A percentile compares a stretch with the other conserved stretches of the same genome.
Evolutionary conservation across 2,329 filamentous ascomycete species (phyloP).

Genomic region (Chalaropsis ovoidea): DNA sequence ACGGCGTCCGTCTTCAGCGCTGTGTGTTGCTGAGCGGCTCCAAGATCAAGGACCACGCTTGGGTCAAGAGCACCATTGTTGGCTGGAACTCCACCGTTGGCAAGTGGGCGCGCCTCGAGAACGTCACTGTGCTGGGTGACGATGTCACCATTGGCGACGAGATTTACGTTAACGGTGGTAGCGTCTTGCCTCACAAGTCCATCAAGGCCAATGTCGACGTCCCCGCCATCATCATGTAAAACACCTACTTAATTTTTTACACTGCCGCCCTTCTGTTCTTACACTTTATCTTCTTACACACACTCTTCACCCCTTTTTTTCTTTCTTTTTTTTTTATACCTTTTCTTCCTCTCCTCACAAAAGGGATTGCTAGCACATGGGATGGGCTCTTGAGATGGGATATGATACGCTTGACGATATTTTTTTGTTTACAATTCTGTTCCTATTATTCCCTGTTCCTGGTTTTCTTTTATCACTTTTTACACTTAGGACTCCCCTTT

Average conservation of each 20-base stretch:
- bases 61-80: slow-evolving; percentile 97
- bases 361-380: slow-evolving; percentile 23
- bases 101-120: slow-evolving; percentile 92
- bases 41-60: slow-evolving; percentile 97
- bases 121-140: slow-evolving; percentile 94
- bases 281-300: slow-evolving; percentile 20
- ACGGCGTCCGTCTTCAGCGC: slow-evolving; percentile 87
- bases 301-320: slow-evolving; percentile 21
- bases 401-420: slow-evolving; percentile 24
- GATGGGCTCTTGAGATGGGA: slow-evolving; percentile 24
- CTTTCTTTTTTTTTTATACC: slow-evolving; percentile 16
- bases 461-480: slow-evolving; percentile 23
- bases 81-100: slow-evolving; percentile 97
- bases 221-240: slow-evolving; percentile 58
- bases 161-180: slow-evolving; percentile 96
- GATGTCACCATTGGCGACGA: slow-evolving; percentile 97
- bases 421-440: slow-evolving; percentile 25
- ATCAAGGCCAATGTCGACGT: slow-evolving; percentile 96
- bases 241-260: slow-evolving; percentile 16
- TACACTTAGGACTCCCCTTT: not conserved
- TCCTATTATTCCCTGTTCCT: slow-evolving; percentile 23
- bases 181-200: slow-evolving; percentile 92
- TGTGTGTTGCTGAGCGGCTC: slow-evolving; percentile 80
- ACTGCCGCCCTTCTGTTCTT: not conserved
- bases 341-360: slow-evolving; percentile 14